Conservation (phyloP, 164 flowering plant species). For the Magnolia sinica region DNA sequence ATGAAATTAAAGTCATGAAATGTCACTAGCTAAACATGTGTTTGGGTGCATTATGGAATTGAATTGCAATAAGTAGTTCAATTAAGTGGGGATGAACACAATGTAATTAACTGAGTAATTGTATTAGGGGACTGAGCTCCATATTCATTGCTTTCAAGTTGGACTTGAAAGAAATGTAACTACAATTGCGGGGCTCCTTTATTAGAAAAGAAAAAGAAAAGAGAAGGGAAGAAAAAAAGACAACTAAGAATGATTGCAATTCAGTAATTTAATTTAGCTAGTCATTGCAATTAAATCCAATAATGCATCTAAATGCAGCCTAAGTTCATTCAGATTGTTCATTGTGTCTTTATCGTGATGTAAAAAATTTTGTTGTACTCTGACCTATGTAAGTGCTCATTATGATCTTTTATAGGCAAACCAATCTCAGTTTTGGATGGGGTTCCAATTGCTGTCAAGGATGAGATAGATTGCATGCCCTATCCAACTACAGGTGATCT, state of each 20-base stretch:
- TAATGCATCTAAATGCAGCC: not conserved
- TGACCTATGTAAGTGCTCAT: not conserved
- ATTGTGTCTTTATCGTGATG: not conserved
- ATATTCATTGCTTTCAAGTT: not conserved
- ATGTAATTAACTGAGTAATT: not conserved
- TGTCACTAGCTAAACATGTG: not conserved
- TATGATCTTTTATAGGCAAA: constrained; percentile 38
- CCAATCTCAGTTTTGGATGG: constrained; percentile 86
- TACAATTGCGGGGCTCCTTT: no score
- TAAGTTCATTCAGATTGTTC: not conserved
- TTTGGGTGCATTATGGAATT: no score
- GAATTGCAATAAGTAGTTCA: no score
- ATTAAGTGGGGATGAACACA: not conserved
- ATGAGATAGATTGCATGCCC: constrained; percentile 89
- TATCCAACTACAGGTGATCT: constrained; percentile 89
- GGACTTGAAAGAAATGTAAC: not conserved
- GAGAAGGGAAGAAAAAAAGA: not conserved
- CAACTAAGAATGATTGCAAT: no score
- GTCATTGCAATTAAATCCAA: not conserved
- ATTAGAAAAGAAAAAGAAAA: not conserved
- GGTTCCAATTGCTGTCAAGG: constrained; percentile 81
- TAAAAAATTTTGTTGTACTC: not conserved
- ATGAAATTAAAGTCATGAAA: not conserved
- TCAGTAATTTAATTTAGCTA: no score
- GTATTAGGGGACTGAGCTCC: not conserved